Percentiles rank a stretch among this genome's conserved stretches.
These are phyloP conservation scores for Eruca vesicaria DNA, from an alignment of 441 rosid species.

Conservation along the genomic window DNA sequence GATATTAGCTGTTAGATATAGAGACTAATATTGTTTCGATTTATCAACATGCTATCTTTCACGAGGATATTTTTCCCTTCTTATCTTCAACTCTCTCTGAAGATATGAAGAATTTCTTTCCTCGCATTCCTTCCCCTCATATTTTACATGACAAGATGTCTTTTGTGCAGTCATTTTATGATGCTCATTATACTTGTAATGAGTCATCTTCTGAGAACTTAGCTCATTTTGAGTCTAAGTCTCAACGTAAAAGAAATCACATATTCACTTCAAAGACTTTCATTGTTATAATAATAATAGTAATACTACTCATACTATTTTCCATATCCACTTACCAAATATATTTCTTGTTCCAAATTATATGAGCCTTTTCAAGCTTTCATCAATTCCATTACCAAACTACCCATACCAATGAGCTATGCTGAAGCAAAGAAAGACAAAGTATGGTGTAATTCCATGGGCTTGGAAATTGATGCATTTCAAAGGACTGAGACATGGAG, in stretches of 20 bases:
- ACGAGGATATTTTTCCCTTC: background rate
- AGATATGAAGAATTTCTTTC: background rate
- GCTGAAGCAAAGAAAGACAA: background rate
- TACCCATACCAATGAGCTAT: background rate
- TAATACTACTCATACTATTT: background rate
- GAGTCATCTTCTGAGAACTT: background rate
- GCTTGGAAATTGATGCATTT: background rate
- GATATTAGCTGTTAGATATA: background rate
- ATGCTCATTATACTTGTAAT: background rate
- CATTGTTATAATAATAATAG: background rate
- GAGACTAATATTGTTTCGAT: background rate
- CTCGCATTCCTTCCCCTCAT: background rate
- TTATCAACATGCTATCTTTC: background rate
- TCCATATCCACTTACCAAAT: background rate
- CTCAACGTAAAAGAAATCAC: background rate
- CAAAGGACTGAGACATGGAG: background rate
- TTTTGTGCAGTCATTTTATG: background rate
- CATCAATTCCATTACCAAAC: background rate
- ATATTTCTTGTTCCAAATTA: background rate
- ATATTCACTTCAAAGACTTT: background rate
- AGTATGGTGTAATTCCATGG: background rate
- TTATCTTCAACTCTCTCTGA: background rate
- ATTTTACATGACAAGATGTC: background rate
- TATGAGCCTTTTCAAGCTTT: background rate
- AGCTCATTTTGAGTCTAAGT: background rate